phyloP scores from a whole-genome alignment of 352 stramenopile species.

The Globisporangium mamillatum region DNA sequence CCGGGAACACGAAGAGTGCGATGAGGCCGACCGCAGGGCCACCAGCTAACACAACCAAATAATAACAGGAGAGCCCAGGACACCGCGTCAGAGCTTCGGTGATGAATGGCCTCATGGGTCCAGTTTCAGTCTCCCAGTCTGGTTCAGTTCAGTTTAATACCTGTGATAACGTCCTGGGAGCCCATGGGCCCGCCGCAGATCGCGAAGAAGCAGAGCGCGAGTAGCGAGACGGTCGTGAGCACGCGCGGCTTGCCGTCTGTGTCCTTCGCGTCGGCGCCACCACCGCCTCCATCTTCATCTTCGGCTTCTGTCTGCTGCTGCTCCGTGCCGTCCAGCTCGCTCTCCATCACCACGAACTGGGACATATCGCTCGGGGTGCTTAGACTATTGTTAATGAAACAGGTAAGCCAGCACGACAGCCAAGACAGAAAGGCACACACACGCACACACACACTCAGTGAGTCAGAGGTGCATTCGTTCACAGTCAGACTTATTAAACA shows the following conservation, averaged over 20 bases:
- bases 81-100: neutral
- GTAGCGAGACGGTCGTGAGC: constrained; percentile 35
- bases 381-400: neutral
- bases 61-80: neutral
- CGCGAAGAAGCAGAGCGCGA: constrained; percentile 59
- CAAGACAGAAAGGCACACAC: neutral
- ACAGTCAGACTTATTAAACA: neutral
- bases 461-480: neutral
- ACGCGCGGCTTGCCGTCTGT: constrained; percentile 16
- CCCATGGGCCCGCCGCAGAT: constrained; percentile 43
- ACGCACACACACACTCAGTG: neutral
- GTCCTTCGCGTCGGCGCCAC: constrained; percentile 4
- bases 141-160: constrained; percentile 9
- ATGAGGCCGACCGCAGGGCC: constrained; percentile 38
- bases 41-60: constrained; percentile 19
- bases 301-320: neutral
- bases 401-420: neutral
- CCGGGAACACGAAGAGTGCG: constrained; percentile 32
- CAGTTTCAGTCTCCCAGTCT: neutral
- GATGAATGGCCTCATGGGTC: neutral
- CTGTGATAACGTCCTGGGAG: constrained; percentile 38
- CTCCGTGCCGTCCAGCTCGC: constrained; percentile 13
- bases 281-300: neutral
- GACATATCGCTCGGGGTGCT: constrained; percentile 16
- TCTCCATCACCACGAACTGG: constrained; percentile 21